Base-by-base conservation (phyloP, 768 basidiomycete species). In the Leccinum disarticulatum region DNA sequence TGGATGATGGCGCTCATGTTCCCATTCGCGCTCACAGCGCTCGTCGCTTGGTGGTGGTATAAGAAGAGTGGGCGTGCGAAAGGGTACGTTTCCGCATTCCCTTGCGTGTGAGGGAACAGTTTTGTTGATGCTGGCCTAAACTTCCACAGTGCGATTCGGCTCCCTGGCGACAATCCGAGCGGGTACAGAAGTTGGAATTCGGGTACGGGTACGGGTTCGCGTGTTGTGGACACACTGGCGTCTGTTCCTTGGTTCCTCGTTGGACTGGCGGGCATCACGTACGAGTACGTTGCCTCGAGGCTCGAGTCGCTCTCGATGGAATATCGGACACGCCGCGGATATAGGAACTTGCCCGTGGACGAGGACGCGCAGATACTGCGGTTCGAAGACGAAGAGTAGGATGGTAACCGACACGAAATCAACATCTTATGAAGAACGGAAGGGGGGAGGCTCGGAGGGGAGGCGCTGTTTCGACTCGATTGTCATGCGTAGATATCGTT, bases 211-310 rank as follows among this genome's bases (percentile, higher is more conserved):
- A 7, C 43, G 6, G 79, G 82, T 5, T 80, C 85, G 0, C 80
- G 83, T 15, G 60, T 79, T 0, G 59, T 95, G 58, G 86, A 80
- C 22, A 95, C 91, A 3, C 68, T 97, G 46, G 93, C 91, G 1
- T 93, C 91, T 10, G 83, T 98, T 3, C 95, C 95, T 0, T 95
- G 89, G 87, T 95, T 91, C 79, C 70, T 96, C 53, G 66, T 97
- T 47, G 95, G 95, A 22, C 65, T 95, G 25, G 83, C 79, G 0
- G 85, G 89, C 2, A 85, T 93, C 58, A 90, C 84, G 3, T 87
- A 82, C 76, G 88, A 88, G 69, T 86, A 83, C 74, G 79, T 87
- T 2, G 68, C 79, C 0, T 84, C 83, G 22, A 77, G 72, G 54
- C 62, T 83, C 49, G 84, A 83, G 15, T 63, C 64, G 1, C 8